Conservation (phyloP, 345 rosid species). For the Sisymbrium altissimum region DNA sequence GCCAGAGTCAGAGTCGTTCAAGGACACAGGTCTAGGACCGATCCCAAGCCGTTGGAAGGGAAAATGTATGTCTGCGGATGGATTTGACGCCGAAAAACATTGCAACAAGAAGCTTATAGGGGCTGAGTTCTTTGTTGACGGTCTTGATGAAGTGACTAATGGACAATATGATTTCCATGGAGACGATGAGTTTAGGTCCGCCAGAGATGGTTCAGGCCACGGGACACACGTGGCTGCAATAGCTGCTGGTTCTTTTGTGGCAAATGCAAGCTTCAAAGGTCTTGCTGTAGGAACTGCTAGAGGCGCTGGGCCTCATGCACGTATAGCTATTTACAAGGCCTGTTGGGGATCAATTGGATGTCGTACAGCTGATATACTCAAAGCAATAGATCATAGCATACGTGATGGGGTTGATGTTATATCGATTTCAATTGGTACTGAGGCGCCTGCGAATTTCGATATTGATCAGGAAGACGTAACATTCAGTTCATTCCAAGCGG, state of each 20-base stretch:
- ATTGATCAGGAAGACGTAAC: conserved; percentile 37
- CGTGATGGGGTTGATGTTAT: conserved; percentile 55
- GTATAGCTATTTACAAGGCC: conserved; percentile 48
- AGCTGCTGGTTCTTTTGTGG: conserved; percentile 50
- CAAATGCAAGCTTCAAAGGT: conserved; percentile 39
- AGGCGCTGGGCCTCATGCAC: conserved; percentile 44
- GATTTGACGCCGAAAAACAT: conserved; percentile 36
- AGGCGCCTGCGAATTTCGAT: conserved; percentile 36
- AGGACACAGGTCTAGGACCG: conserved; percentile 41
- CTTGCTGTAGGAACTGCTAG: conserved; percentile 42
- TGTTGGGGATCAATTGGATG: conserved; percentile 43
- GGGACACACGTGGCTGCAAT: conserved; percentile 53
- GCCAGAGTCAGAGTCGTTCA: conserved; percentile 63
- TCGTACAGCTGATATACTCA: conserved; percentile 35
- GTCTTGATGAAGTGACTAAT: conserved; percentile 26
- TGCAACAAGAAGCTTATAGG: conserved; percentile 60
- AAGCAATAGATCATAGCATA: conserved; percentile 51
- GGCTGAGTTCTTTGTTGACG: conserved; percentile 41
- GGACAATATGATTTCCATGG: conserved; percentile 35
- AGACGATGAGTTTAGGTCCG: conserved; percentile 33
- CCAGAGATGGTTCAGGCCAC: conserved; percentile 46
- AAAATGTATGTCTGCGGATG: conserved; percentile 50
- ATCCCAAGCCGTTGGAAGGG: conserved; percentile 60
- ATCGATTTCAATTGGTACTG: conserved; percentile 44
- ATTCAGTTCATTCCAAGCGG: conserved; percentile 50